Conservation (phyloP, 768 basidiomycete genomes). For the Trametes cinnabarina region DNA sequence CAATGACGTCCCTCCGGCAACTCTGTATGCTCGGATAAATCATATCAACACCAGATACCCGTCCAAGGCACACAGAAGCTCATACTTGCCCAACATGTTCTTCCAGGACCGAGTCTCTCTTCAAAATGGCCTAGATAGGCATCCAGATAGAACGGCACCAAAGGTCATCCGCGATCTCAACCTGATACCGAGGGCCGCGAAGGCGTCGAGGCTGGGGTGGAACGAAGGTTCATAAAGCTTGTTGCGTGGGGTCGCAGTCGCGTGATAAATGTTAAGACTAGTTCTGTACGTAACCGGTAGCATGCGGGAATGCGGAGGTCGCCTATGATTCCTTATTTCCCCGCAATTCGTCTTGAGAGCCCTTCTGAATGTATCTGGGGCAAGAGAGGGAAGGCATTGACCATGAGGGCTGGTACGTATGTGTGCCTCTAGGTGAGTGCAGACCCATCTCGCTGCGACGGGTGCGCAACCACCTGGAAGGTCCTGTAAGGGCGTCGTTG, state of each 20-base stretch:
- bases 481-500: no score
- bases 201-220: neutral
- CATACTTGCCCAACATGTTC: neutral
- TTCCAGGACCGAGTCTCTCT: neutral
- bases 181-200: neutral
- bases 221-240: neutral
- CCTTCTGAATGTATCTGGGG: no score
- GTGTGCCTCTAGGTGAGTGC: no score
- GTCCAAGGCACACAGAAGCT: neutral
- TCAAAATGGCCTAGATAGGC: neutral
- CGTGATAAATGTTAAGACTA: no score
- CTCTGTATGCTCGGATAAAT: neutral
- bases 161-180: no score
- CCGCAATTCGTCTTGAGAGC: neutral
- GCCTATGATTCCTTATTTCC: neutral
- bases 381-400: no score
- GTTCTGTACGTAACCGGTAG: no score
- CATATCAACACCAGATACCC: neutral
- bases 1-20: neutral
- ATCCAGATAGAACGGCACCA: neutral
- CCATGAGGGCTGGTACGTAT: no score
- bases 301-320: no score
- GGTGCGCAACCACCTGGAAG: no score
- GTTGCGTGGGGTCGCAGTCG: no score
- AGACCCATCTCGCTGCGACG: no score